Evolutionary conservation across 2,329 filamentous ascomycete genomes (phyloP).

Genomic region (Zalaria obscura): DNA sequence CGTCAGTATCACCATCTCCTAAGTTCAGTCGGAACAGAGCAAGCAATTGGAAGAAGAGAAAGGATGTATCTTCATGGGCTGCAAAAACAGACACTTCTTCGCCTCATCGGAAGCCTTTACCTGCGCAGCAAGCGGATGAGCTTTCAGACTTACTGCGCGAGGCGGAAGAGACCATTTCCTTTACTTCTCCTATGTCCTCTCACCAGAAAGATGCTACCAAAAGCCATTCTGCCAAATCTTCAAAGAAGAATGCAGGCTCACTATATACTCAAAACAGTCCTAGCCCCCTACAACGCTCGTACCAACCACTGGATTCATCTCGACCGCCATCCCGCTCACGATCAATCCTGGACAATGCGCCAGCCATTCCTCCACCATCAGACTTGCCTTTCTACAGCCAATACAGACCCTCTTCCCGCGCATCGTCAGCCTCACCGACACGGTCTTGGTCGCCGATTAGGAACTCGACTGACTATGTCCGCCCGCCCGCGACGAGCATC

Average conservation of each 20-base stretch:
- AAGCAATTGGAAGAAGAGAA: not conserved
- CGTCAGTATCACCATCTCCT: slow-evolving; percentile 23
- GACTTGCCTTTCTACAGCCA: slow-evolving; percentile 51
- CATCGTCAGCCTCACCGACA: slow-evolving; percentile 37
- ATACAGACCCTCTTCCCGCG: slow-evolving; percentile 39
- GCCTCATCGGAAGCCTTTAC: too few species aligned
- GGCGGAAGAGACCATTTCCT: slow-evolving; percentile 2
- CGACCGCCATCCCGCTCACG: slow-evolving; percentile 31
- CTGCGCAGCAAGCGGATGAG: too few species aligned
- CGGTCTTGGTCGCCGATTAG: slow-evolving; percentile 42
- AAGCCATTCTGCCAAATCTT: slow-evolving; percentile 1
- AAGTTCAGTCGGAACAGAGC: not conserved
- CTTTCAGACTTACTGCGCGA: too few species aligned
- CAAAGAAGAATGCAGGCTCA: slow-evolving; percentile 12
- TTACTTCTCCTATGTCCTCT: slow-evolving; percentile 3
- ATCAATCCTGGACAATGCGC: slow-evolving; percentile 36
- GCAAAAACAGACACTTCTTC: too few species aligned
- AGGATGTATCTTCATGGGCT: too few species aligned
- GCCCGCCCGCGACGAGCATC: slow-evolving; percentile 55
- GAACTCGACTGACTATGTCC: slow-evolving; percentile 47
- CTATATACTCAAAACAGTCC: slow-evolving; percentile 23
- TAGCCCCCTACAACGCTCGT: slow-evolving; percentile 30
- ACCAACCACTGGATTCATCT: slow-evolving; percentile 32
- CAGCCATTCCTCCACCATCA: slow-evolving; percentile 40
- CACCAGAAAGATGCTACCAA: slow-evolving; percentile 1